These are phyloP conservation scores for Daphne laureola DNA, from an alignment of 441 rosid genomes.

Conservation along the genomic window DNA sequence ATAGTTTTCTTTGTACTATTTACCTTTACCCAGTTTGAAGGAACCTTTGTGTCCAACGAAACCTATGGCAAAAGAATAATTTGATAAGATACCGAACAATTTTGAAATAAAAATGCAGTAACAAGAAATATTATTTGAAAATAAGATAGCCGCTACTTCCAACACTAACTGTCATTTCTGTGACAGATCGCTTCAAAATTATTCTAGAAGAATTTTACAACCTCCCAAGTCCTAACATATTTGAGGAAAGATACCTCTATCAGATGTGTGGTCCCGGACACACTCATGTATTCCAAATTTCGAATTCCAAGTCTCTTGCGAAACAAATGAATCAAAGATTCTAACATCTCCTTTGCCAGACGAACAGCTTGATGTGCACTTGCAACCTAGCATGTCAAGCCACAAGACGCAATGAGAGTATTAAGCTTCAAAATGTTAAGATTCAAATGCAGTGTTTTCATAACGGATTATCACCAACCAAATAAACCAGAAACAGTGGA, in stretches of 20 bases:
- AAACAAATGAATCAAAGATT: conserved; percentile 40
- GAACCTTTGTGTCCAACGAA: conserved; percentile 60
- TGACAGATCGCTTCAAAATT: background rate
- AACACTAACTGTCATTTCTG: too few species aligned
- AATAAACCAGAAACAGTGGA: conserved; percentile 4
- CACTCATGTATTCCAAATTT: conserved; percentile 46
- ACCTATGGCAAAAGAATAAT: conserved; percentile 39
- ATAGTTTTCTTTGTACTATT: conserved; percentile 77
- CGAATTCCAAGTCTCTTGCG: conserved; percentile 43
- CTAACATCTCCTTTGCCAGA: conserved; percentile 51
- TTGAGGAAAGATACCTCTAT: conserved; percentile 38
- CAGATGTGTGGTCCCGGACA: conserved; percentile 61
- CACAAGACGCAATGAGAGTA: conserved; percentile 9
- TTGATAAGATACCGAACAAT: conserved; percentile 17
- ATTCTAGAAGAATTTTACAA: conserved; percentile 4
- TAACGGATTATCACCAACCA: background rate
- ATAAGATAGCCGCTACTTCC: background rate
- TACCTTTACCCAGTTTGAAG: conserved; percentile 73
- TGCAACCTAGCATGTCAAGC: conserved; percentile 41
- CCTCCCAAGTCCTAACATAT: conserved; percentile 1
- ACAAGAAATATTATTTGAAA: too few species aligned
- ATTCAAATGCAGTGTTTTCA: too few species aligned
- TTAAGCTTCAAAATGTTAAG: background rate
- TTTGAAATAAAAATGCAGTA: background rate
- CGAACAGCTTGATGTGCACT: conserved; percentile 58